Evolutionary conservation across 352 stramenopile genomes (phyloP).

Genomic region (Blastocystis hominis): DNA sequence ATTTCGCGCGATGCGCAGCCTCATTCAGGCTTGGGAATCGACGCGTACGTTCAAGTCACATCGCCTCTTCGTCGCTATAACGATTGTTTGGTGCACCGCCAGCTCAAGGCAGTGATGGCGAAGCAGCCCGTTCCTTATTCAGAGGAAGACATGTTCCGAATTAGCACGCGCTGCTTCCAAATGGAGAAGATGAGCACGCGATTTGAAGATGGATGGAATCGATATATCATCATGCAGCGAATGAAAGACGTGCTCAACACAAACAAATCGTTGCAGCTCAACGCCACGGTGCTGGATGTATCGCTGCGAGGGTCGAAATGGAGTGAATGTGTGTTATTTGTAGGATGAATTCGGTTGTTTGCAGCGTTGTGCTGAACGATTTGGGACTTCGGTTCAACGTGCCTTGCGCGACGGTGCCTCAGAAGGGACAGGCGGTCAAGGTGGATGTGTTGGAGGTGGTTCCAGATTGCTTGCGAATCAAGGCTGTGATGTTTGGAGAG

Average conservation of each 20-base stretch:
- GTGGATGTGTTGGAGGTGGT: slow-evolving; percentile 6
- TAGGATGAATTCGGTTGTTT: slow-evolving; percentile 50
- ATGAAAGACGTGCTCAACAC: slow-evolving; percentile 8
- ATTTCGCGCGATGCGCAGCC: neutral
- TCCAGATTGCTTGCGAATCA: slow-evolving; percentile 9
- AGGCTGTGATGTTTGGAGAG: slow-evolving; percentile 1
- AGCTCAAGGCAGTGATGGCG: slow-evolving; percentile 18
- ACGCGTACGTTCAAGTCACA: slow-evolving; percentile 41
- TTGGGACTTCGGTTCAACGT: slow-evolving; percentile 43
- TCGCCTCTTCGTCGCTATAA: slow-evolving; percentile 45
- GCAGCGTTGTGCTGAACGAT: slow-evolving; percentile 23
- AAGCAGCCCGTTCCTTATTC: slow-evolving; percentile 6
- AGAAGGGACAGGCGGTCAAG: slow-evolving; percentile 24
- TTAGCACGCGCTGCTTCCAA: slow-evolving; percentile 12
- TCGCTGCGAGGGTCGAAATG: neutral
- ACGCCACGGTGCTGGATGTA: slow-evolving; percentile 37
- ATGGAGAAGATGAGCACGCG: slow-evolving; percentile 37
- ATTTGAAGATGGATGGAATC: slow-evolving; percentile 50
- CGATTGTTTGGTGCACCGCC: slow-evolving; percentile 47
- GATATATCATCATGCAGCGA: slow-evolving; percentile 39
- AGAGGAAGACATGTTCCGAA: neutral
- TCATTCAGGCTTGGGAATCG: slow-evolving; percentile 14
- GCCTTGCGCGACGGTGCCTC: neutral
- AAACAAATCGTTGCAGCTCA: neutral
- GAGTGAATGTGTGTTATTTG: neutral